Evolutionary conservation across 768 basidiomycete genomes (phyloP).

Genomic region (Suillus lakei): DNA sequence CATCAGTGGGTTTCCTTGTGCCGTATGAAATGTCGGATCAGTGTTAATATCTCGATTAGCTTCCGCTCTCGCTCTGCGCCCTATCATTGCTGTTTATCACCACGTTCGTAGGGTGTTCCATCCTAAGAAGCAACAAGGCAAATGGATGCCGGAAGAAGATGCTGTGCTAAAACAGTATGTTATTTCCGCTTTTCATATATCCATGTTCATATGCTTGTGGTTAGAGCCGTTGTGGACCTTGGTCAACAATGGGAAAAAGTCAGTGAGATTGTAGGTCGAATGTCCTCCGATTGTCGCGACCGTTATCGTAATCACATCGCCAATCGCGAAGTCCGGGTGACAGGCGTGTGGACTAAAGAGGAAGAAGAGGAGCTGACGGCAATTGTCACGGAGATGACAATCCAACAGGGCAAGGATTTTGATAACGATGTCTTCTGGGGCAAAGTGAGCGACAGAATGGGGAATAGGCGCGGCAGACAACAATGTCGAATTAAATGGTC

Average conservation of each 20-base stretch:
- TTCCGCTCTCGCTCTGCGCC: constrained; percentile 70
- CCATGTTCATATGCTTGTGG: constrained; percentile 12
- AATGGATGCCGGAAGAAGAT: constrained; percentile 74
- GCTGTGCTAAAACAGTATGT: constrained; percentile 62
- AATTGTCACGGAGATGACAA: constrained; percentile 78
- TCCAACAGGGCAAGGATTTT: constrained; percentile 69
- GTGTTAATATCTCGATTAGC: constrained; percentile 46
- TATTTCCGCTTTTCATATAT: constrained; percentile 3
- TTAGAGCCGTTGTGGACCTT: constrained; percentile 67
- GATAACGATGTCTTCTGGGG: constrained; percentile 88
- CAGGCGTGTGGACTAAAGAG: constrained; percentile 77
- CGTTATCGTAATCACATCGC: constrained; percentile 84
- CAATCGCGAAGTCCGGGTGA: constrained; percentile 63
- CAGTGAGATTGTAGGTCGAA: constrained; percentile 69
- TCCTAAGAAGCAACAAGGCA: constrained; percentile 70
- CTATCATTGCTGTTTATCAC: constrained; percentile 85
- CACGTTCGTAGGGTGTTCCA: constrained; percentile 73
- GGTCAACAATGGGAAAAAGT: constrained; percentile 87
- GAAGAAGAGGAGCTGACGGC: constrained; percentile 76
- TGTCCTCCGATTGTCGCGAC: constrained; percentile 83
- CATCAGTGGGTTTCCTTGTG: constrained; percentile 58
- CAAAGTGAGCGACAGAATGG: constrained; percentile 77
- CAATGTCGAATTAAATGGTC: constrained; percentile 92
- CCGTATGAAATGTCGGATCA: constrained; percentile 1
- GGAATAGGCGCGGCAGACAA: constrained; percentile 72